A percentile compares a stretch with the other conserved stretches of the same genome.
Evolutionary conservation across 192 early-diverging fungal genomes (phyloP).

Genomic region (Dispira parvispora): DNA sequence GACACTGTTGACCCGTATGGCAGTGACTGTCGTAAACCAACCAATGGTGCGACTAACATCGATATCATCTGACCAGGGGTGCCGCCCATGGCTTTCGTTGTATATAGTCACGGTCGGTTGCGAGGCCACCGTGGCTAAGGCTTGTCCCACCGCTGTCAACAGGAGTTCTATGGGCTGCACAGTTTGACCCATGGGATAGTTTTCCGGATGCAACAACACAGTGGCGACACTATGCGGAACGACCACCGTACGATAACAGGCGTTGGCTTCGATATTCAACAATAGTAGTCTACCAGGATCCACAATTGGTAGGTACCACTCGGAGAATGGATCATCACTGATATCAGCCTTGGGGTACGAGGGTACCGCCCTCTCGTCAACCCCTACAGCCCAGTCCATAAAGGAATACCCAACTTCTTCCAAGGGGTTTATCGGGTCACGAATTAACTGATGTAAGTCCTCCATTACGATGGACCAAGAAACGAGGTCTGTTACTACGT

Average conservation of each 20-base stretch:
- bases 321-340: neutral
- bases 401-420: slow-evolving; percentile 12
- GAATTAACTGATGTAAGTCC: slow-evolving; percentile 12
- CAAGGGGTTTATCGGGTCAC: slow-evolving; percentile 1
- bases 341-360: neutral
- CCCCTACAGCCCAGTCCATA: slow-evolving; percentile 9
- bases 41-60: slow-evolving; percentile 3
- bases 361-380: neutral
- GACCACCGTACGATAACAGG: neutral
- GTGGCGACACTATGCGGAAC: neutral
- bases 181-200: neutral
- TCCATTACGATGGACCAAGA: slow-evolving; percentile 19
- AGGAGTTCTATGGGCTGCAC: neutral
- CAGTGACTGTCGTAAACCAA: neutral
- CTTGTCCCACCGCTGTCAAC: neutral
- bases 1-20: neutral
- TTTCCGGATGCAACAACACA: neutral
- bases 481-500: slow-evolving; percentile 18
- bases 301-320: neutral
- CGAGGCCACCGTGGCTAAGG: neutral
- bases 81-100: slow-evolving; percentile 11
- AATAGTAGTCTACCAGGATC: neutral
- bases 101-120: neutral
- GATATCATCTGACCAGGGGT: slow-evolving; percentile 5
- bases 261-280: neutral